phyloP scores from a whole-genome alignment of 2,329 filamentous ascomycete genomes.

The Cercospora brassicicola region DNA sequence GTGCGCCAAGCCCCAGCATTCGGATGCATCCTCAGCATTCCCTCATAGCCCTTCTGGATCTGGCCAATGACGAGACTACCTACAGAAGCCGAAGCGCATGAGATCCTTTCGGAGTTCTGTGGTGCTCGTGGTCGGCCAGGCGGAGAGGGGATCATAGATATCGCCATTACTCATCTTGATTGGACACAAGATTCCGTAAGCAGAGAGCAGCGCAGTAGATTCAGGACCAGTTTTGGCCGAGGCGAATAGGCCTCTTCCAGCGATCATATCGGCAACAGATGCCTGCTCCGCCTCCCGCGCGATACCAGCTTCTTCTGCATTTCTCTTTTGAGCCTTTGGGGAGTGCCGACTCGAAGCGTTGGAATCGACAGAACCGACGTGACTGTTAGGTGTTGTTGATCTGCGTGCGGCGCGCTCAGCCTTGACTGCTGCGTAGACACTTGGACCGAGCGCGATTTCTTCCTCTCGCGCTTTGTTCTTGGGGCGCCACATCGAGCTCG shows the following conservation, averaged over 20 bases:
- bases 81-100: neutral
- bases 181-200: neutral
- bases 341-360: neutral
- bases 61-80: neutral
- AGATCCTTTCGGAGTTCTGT: neutral
- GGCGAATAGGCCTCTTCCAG: neutral
- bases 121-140: neutral
- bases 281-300: neutral
- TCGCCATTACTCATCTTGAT: neutral
- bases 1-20: neutral
- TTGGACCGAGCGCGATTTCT: neutral
- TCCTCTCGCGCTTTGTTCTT: slow-evolving; percentile 3
- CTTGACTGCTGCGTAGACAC: neutral
- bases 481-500: slow-evolving; percentile 2
- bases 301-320: neutral
- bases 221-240: neutral
- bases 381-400: neutral
- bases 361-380: neutral
- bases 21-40: neutral
- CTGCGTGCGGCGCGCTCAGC: neutral
- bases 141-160: neutral
- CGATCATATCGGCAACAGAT: neutral
- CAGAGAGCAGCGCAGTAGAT: neutral
- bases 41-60: neutral
- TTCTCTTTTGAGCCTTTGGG: neutral